These are phyloP conservation scores for Amphicarpaea edgeworthii DNA, from an alignment of 306 rosid genomes.

Conservation along the genomic window DNA sequence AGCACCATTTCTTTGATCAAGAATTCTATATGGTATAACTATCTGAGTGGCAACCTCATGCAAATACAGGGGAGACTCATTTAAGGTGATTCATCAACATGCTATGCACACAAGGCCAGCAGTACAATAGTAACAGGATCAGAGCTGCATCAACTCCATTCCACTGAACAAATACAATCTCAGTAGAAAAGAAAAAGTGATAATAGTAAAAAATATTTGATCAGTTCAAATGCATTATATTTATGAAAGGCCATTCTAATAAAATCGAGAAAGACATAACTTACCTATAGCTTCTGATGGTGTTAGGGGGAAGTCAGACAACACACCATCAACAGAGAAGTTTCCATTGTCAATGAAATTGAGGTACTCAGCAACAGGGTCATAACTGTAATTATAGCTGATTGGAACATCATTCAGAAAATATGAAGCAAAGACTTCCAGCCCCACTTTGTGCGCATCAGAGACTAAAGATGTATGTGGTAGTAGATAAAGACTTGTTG, in stretches of 20 bases:
- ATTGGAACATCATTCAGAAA: slow-evolving; percentile 64
- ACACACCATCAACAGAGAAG: slow-evolving; percentile 84
- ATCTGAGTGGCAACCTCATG: background rate
- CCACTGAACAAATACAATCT: slow-evolving; percentile 1
- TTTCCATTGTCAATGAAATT: slow-evolving; percentile 69
- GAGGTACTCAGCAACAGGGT: slow-evolving; percentile 77
- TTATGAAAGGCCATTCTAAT: background rate
- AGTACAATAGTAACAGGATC: background rate
- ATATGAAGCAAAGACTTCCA: slow-evolving; percentile 75
- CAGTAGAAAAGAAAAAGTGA: slow-evolving; percentile 13
- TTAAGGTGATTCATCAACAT: slow-evolving; percentile 19
- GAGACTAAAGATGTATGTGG: slow-evolving; percentile 69
- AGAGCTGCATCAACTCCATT: slow-evolving; percentile 13
- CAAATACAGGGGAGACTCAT: slow-evolving; percentile 10
- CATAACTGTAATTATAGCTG: slow-evolving; percentile 77
- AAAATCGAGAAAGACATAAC: slow-evolving; percentile 33
- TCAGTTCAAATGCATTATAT: slow-evolving; percentile 19
- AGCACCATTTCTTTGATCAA: slow-evolving; percentile 1
- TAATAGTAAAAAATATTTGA: slow-evolving; percentile 2
- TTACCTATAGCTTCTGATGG: slow-evolving; percentile 66
- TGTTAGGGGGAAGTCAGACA: slow-evolving; percentile 80
- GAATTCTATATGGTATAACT: background rate
- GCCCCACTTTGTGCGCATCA: slow-evolving; percentile 75
- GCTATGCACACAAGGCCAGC: slow-evolving; percentile 4
- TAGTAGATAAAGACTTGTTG: slow-evolving; percentile 49